Base-by-base conservation (phyloP, 495 filamentous ascomycete species). In the Podospora pseudocomata region DNA sequence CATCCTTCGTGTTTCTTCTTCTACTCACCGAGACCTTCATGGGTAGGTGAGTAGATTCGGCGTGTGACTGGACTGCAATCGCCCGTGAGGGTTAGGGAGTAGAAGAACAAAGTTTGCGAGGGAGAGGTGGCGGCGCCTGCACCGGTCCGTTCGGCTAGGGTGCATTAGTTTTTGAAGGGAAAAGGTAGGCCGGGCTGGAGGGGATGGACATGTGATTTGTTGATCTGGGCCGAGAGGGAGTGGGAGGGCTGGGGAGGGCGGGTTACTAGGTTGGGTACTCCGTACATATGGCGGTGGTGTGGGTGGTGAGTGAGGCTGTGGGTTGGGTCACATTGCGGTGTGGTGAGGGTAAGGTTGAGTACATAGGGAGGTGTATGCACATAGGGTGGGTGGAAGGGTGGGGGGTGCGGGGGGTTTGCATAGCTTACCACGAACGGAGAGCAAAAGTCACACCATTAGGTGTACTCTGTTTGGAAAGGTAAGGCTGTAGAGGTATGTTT, bases 101-200 rank as follows among this genome's bases (percentile, higher is more conserved):
- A 16, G 39, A 49, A 49, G 15, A 49, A 49, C 39, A 49, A 49
- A 49, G 15, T 49, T 11, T 49, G 9, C 2, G 39, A 9, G 9
- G 9, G 9, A 49, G 13, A 63, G 18, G 61, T 63, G 61, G 61
- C 61, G 27, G 32, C 30, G 13, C 49, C 61, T 63, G 61, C 32
- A 63, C 61, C 61, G 34, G 5, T 20, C 61, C 61, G 61, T 6
- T 63, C 61, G 61, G 61, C 61, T 63, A 63, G 20, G 28, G 18
- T 44, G 61, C 61, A 63, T 63, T 39, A 63, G 61, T n/a, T n/a
- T n/a, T 20, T 34, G 4, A 2, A 16, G 39, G 39, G 5, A 11
- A 13, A 49, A 11, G 39, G 23, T 60, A 23, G 23, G 7, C 16
- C 60, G 7, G 16, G 60, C 16, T 62, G 23, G 30, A 4, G 23